These are phyloP conservation scores for Cryptococcus amylolentus DNA, from an alignment of 1,284 basidiomycete genomes.

Conservation along the genomic window DNA sequence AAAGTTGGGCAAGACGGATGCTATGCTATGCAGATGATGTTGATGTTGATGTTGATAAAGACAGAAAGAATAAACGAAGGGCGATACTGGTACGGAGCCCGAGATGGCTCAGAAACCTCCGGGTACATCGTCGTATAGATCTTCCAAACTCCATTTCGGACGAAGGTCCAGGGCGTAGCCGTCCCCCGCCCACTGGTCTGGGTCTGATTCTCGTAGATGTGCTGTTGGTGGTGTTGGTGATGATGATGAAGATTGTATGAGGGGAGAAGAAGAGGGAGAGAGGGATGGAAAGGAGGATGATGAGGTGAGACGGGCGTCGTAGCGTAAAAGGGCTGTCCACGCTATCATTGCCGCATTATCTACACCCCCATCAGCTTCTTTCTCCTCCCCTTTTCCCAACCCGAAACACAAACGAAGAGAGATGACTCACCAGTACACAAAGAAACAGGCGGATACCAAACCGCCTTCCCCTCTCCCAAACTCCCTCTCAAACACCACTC, in stretches of 20 bases:
- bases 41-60: no score
- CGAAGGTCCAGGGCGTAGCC: slow-evolving; percentile 41
- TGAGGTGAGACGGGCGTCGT: slow-evolving; percentile 51
- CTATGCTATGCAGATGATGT: no score
- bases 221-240: no score
- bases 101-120: not conserved
- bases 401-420: not conserved
- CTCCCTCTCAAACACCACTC: not conserved
- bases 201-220: no score
- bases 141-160: slow-evolving; percentile 49
- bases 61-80: no score
- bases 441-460: slow-evolving; percentile 64
- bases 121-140: slow-evolving; percentile 55
- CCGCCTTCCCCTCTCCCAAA: not conserved
- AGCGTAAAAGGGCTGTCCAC: slow-evolving; percentile 78
- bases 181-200: no score
- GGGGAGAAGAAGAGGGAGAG: no score
- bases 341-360: slow-evolving; percentile 96
- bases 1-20: no score
- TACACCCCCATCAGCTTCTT: slow-evolving; percentile 35
- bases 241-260: no score
- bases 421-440: slow-evolving; percentile 70
- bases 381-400: not conserved
- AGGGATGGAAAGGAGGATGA: no score
- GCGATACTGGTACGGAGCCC: no score